These are phyloP conservation scores for Trematosphaeria pertusa DNA, from an alignment of 2,329 filamentous ascomycete genomes.

Conservation along the genomic window DNA sequence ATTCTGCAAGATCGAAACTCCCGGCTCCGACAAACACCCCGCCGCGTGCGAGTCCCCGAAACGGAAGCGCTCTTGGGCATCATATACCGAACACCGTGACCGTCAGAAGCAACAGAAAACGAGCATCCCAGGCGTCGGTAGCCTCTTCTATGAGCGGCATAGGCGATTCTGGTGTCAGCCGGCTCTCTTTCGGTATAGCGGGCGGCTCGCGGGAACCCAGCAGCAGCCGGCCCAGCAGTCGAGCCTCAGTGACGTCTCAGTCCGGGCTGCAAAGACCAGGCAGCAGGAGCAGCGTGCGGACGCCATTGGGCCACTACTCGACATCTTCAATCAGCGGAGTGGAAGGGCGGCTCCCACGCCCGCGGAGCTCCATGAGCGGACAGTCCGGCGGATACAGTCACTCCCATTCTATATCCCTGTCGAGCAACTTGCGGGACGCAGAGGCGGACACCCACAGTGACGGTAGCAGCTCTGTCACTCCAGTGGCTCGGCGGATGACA, in stretches of 20 bases:
- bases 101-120: constrained; percentile 71
- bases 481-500: constrained; percentile 53
- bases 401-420: constrained; percentile 39
- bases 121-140: constrained; percentile 63
- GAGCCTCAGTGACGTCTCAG: constrained; percentile 59
- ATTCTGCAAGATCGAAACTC: constrained; percentile 88
- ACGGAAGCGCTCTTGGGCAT: constrained; percentile 56
- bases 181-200: constrained; percentile 59
- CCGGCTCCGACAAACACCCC: constrained; percentile 81
- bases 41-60: constrained; percentile 79
- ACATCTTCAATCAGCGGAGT: constrained; percentile 57
- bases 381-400: constrained; percentile 52
- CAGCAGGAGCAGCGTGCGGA: constrained; percentile 71
- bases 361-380: constrained; percentile 74
- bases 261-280: constrained; percentile 61
- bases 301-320: constrained; percentile 66
- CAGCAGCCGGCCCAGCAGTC: constrained; percentile 73
- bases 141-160: constrained; percentile 40
- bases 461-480: constrained; percentile 50
- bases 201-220: constrained; percentile 33
- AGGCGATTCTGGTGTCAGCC: constrained; percentile 46
- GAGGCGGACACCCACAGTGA: constrained; percentile 55
- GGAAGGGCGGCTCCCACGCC: constrained; percentile 55
- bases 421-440: constrained; percentile 51
- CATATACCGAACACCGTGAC: constrained; percentile 64